phyloP scores from a whole-genome alignment of 495 filamentous ascomycete species.

The Mycothermus thermophilus region DNA sequence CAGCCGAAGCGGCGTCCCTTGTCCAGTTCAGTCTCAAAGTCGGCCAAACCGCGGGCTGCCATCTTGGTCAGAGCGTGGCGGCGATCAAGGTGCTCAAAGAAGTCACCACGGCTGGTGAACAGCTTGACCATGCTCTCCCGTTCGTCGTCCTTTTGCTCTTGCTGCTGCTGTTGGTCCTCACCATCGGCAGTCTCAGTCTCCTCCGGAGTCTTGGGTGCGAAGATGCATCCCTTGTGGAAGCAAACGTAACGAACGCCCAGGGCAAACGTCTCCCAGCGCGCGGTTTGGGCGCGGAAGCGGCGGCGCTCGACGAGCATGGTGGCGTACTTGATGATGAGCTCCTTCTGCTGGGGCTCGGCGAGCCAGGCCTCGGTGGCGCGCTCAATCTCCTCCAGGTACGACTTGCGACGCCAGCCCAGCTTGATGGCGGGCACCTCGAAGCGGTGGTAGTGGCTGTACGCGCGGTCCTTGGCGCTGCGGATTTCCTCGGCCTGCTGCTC shows the following conservation, averaged over 20 bases:
- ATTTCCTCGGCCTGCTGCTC: conserved; percentile 7
- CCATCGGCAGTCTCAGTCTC: no score
- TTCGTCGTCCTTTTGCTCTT: no score
- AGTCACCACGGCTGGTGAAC: no score
- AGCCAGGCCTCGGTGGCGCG: conserved; percentile 15
- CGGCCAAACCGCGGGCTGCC: no score
- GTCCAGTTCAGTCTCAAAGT: no score
- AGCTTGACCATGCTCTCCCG: no score
- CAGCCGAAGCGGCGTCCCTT: no score
- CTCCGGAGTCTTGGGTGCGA: no score
- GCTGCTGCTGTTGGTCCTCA: no score
- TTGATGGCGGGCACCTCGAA: conserved; percentile 15
- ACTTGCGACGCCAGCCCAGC: conserved; percentile 13
- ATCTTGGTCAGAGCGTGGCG: no score
- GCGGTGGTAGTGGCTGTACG: conserved; percentile 17
- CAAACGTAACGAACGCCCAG: conserved; percentile 19
- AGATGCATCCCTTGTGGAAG: no score
- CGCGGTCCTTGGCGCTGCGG: conserved; percentile 2
- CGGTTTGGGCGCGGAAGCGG: conserved; percentile 12
- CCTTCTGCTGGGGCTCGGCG: conserved; percentile 2
- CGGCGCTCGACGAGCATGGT: conserved; percentile 11
- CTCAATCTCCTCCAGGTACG: conserved; percentile 16
- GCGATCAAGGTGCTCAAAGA: no score
- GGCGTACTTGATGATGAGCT: conserved; percentile 10
- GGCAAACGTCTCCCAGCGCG: conserved; percentile 22